Conservation (phyloP, 208 protist genomes). For the Angomonas deanei region DNA sequence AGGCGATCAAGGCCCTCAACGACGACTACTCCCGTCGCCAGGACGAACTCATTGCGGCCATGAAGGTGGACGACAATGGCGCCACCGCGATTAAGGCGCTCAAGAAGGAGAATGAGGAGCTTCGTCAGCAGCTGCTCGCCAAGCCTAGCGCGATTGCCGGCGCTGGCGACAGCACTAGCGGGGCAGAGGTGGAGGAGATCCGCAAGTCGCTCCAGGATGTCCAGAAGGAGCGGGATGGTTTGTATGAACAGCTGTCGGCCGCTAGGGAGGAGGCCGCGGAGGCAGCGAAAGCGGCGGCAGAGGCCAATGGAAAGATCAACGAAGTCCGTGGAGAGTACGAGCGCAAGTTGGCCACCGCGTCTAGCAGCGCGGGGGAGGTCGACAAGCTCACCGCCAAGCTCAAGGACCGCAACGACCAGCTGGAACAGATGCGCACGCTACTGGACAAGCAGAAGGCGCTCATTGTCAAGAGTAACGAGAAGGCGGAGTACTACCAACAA, state of each 20-base stretch:
- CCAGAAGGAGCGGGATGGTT: constrained; percentile 25
- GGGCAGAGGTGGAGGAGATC: constrained; percentile 50
- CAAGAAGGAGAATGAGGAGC: constrained; percentile 35
- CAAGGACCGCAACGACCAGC: constrained; percentile 60
- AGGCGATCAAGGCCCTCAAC: constrained; percentile 22
- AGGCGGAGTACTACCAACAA: constrained; percentile 60
- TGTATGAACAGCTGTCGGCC: constrained; percentile 54
- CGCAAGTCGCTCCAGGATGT: constrained; percentile 20
- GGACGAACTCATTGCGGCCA: constrained; percentile 37
- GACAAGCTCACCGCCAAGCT: constrained; percentile 35
- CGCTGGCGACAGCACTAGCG: not conserved
- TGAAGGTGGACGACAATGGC: constrained; percentile 46
- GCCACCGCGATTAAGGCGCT: constrained; percentile 30
- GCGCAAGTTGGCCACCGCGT: constrained; percentile 28
- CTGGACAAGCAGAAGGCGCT: constrained; percentile 81
- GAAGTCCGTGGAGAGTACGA: constrained; percentile 55
- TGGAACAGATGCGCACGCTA: constrained; percentile 66
- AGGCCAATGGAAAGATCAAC: constrained; percentile 37
- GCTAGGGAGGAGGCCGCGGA: constrained; percentile 37
- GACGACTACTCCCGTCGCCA: constrained; percentile 24
- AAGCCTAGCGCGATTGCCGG: not conserved
- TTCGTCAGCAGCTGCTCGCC: constrained; percentile 19
- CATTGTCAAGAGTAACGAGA: constrained; percentile 83
- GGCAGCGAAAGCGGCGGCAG: constrained; percentile 28
- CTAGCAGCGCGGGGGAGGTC: constrained; percentile 28